These are phyloP conservation scores for Pichia sp. DNA, from an alignment of 1,139 yeast genomes.

Conservation along the genomic window DNA sequence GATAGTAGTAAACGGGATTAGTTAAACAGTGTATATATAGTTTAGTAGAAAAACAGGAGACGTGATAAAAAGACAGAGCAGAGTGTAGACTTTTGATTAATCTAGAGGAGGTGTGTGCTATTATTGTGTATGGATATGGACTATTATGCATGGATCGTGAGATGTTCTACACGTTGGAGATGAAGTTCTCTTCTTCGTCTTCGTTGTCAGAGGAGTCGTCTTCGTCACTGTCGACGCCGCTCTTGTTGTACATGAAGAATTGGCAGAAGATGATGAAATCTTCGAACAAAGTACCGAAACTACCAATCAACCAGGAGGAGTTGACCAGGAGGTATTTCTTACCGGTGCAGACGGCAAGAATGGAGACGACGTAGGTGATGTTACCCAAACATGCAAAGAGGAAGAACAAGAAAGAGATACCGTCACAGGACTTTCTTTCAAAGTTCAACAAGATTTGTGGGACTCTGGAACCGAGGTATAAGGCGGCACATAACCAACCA, in stretches of 20 bases:
- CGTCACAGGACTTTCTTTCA: conserved; percentile 87
- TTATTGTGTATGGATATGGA: too few relatives aligned
- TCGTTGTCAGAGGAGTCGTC: conserved; percentile 17
- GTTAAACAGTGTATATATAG: too few relatives aligned
- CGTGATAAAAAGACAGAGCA: background rate
- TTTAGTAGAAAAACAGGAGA: background rate
- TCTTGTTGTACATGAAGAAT: conserved; percentile 69
- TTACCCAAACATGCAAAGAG: conserved; percentile 93
- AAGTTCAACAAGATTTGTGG: conserved; percentile 87
- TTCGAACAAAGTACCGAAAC: conserved; percentile 80
- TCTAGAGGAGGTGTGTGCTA: background rate
- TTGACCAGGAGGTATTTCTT: conserved; percentile 72
- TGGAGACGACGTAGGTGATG: conserved; percentile 82
- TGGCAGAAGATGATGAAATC: conserved; percentile 87
- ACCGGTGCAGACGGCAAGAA: conserved; percentile 71
- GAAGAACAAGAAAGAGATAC: conserved; percentile 88
- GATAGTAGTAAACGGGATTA: background rate
- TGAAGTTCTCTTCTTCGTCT: background rate
- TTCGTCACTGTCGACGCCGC: conserved; percentile 21
- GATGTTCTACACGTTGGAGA: background rate
- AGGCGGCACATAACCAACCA: conserved; percentile 88
- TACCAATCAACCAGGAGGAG: conserved; percentile 91
- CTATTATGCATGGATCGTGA: too few relatives aligned
- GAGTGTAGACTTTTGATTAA: background rate
- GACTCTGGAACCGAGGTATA: conserved; percentile 83